Evolutionary conservation across 2,329 filamentous ascomycete species (phyloP).

Genomic region (Akanthomyces dipterigenus): DNA sequence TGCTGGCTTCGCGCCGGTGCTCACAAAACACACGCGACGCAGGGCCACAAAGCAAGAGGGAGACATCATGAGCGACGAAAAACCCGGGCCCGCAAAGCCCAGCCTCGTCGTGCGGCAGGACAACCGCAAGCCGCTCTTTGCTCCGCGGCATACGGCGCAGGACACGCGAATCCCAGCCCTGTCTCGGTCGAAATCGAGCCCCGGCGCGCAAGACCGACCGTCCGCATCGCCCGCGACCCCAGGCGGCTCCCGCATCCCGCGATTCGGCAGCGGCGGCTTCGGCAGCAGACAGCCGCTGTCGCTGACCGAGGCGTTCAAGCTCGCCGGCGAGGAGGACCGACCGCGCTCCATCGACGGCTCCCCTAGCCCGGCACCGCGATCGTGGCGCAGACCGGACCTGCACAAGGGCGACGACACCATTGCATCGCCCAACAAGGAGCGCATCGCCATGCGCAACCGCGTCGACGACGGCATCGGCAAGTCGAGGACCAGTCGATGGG

Average conservation of each 20-base stretch:
- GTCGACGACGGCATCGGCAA: conserved; percentile 5
- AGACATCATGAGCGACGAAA: background rate
- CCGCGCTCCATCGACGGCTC: conserved; percentile 34
- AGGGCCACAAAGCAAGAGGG: background rate
- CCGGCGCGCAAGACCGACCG: conserved; percentile 14
- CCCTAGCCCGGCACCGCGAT: conserved; percentile 44
- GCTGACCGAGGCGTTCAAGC: conserved; percentile 35
- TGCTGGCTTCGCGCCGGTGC: conserved; percentile 6
- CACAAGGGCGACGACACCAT: conserved; percentile 24
- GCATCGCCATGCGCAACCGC: conserved; percentile 9
- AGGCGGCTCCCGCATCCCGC: conserved; percentile 29
- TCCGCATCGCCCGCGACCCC: conserved; percentile 14
- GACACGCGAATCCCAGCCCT: background rate
- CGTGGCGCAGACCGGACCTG: conserved; percentile 26
- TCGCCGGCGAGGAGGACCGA: conserved; percentile 24
- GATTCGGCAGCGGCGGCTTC: conserved; percentile 13
- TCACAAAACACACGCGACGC: background rate
- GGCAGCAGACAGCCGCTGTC: conserved; percentile 27
- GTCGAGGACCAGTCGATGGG: conserved; percentile 17
- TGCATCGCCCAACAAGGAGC: conserved; percentile 5
- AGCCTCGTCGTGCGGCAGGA: conserved; percentile 2
- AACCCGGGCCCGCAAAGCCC: background rate
- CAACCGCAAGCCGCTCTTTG: conserved; percentile 8
- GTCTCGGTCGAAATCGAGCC: conserved; percentile 4
- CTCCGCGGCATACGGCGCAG: conserved; percentile 2